phyloP scores from a whole-genome alignment of 495 filamentous ascomycete species.

The Tuber indicum region DNA sequence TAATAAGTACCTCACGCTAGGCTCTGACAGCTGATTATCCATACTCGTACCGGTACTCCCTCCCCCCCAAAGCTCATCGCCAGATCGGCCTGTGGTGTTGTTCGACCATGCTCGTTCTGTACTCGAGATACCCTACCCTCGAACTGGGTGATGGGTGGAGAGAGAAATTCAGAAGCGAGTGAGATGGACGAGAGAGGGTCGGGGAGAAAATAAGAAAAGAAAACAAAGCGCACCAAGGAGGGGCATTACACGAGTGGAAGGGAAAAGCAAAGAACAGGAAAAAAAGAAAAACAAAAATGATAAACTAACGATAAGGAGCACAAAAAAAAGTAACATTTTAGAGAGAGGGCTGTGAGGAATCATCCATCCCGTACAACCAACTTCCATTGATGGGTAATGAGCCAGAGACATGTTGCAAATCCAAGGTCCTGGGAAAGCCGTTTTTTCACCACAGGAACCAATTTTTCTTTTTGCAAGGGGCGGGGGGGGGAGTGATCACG shows the following conservation, averaged over 20 bases:
- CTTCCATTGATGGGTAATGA: neutral
- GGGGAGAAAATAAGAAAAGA: neutral
- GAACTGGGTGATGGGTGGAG: neutral
- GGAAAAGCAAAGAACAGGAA: neutral
- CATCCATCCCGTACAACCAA: neutral
- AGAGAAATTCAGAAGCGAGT: neutral
- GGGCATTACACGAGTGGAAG: neutral
- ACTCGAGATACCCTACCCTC: neutral
- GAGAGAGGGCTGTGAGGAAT: neutral
- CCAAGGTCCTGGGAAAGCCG: constrained; percentile 4
- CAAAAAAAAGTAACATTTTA: neutral
- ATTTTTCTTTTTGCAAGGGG: neutral
- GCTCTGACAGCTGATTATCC: neutral
- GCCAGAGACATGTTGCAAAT: constrained; percentile 5
- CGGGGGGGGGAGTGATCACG: neutral
- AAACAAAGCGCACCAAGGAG: neutral
- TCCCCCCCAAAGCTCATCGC: neutral
- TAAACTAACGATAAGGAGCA: neutral
- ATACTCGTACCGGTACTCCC: neutral
- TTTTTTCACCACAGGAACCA: constrained; percentile 3
- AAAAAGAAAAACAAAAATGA: neutral
- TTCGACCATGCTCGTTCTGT: neutral
- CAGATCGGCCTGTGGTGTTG: neutral
- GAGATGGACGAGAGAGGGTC: neutral
- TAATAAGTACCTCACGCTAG: neutral